Conservation (phyloP, 306 rosid genomes). For the Vigna angularis region DNA sequence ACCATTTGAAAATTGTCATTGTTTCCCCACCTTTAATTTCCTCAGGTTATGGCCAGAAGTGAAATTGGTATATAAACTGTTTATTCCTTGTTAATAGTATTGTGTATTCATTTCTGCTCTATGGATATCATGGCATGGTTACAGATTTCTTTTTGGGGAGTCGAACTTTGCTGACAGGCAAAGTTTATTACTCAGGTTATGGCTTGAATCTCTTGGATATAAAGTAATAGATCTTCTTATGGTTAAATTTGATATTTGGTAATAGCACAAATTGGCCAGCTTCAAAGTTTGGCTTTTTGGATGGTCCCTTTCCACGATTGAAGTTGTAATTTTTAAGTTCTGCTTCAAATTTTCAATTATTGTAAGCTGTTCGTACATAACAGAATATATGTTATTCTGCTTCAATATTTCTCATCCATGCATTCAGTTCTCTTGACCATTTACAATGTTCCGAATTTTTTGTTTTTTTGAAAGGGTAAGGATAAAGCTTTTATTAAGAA, state of each 20-base stretch:
- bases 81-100: conserved; percentile 51
- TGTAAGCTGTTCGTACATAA: neutral
- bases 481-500: too few relatives aligned
- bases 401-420: neutral
- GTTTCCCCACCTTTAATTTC: conserved; percentile 54
- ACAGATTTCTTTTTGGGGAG: conserved; percentile 27
- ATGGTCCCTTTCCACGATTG: neutral
- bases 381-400: neutral
- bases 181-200: neutral
- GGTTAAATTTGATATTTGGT: conserved; percentile 5
- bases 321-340: neutral
- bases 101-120: conserved; percentile 43
- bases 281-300: neutral
- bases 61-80: conserved; percentile 54
- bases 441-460: neutral
- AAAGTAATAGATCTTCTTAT: neutral
- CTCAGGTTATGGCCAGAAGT: conserved; percentile 47
- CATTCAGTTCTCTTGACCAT: neutral
- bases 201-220: neutral
- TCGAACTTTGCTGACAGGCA: conserved; percentile 18
- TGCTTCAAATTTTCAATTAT: conserved; percentile 2
- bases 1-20: conserved; percentile 58
- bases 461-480: too few relatives aligned
- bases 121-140: conserved; percentile 23
- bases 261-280: neutral